Evolutionary conservation across 192 early-diverging fungal species (phyloP).

Genomic region (Spizellomyces sp.): DNA sequence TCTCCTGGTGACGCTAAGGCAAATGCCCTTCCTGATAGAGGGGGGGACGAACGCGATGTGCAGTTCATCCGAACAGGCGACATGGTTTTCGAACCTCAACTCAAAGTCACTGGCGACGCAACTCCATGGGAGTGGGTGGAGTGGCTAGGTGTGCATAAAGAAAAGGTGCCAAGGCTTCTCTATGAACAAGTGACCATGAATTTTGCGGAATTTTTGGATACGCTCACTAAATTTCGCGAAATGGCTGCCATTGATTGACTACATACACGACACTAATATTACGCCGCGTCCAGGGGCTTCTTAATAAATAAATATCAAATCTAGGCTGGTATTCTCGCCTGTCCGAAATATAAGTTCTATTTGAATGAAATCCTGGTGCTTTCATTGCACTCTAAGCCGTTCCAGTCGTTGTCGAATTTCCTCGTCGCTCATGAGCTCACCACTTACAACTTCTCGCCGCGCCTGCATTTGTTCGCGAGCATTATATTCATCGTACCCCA

Average conservation of each 20-base stretch:
- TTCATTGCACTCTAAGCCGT: not conserved
- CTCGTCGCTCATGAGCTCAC: not conserved
- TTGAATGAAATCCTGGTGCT: no score
- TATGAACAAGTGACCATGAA: constrained; percentile 30
- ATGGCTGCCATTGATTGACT: no score
- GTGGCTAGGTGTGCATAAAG: constrained; percentile 55
- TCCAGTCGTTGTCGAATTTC: constrained; percentile 3
- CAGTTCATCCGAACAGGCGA: constrained; percentile 35
- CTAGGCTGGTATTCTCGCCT: not conserved
- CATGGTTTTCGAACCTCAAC: constrained; percentile 53
- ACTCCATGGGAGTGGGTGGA: constrained; percentile 53
- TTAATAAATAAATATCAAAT: not conserved
- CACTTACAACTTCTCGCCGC: not conserved
- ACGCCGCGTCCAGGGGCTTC: no score
- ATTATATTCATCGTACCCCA: constrained; percentile 3
- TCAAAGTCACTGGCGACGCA: constrained; percentile 57
- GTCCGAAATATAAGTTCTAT: not conserved
- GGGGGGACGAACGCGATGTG: not conserved
- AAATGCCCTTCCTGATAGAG: no score
- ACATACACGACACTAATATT: no score
- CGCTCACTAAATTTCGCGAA: no score
- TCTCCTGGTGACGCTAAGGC: not conserved
- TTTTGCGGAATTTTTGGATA: no score
- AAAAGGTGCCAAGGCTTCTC: constrained; percentile 41
- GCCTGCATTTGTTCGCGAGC: not conserved